Percentiles rank a stretch among this genome's conserved stretches.
These are phyloP conservation scores for Suillus spraguei DNA, from an alignment of 768 basidiomycete species.

Conservation along the genomic window DNA sequence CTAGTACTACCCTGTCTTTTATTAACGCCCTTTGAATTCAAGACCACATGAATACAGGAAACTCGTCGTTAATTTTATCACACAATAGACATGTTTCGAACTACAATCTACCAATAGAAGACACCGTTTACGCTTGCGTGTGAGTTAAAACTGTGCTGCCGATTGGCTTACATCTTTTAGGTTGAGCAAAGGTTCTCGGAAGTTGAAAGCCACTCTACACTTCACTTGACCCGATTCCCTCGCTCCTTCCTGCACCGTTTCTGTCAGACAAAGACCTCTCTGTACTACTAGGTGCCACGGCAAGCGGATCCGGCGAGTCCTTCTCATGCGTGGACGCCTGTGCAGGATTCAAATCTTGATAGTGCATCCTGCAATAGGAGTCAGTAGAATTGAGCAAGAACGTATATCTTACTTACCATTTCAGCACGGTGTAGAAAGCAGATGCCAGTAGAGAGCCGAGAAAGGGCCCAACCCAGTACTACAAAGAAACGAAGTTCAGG, in stretches of 20 bases:
- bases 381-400: slow-evolving; percentile 11
- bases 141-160: not conserved
- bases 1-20: not conserved
- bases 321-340: slow-evolving; percentile 32
- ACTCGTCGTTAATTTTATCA: slow-evolving; percentile 32
- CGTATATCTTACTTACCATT: slow-evolving; percentile 39
- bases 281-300: not conserved
- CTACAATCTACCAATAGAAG: not conserved
- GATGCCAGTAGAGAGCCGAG: slow-evolving; percentile 65
- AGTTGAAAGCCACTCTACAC: not conserved
- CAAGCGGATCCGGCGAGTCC: slow-evolving; percentile 27
- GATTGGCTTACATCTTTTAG: not conserved
- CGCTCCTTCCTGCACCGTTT: not conserved
- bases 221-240: not conserved
- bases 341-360: slow-evolving; percentile 31
- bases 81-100: not conserved
- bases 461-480: slow-evolving; percentile 76
- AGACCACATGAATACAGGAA: slow-evolving; percentile 62
- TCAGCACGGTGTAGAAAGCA: slow-evolving; percentile 58
- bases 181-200: not conserved
- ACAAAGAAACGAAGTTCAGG: slow-evolving; percentile 9
- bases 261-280: not conserved
- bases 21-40: not conserved
- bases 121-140: not conserved
- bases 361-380: slow-evolving; percentile 25